Conservation (phyloP, 805 yeast genomes). For the Yarrowia osloensis region DNA sequence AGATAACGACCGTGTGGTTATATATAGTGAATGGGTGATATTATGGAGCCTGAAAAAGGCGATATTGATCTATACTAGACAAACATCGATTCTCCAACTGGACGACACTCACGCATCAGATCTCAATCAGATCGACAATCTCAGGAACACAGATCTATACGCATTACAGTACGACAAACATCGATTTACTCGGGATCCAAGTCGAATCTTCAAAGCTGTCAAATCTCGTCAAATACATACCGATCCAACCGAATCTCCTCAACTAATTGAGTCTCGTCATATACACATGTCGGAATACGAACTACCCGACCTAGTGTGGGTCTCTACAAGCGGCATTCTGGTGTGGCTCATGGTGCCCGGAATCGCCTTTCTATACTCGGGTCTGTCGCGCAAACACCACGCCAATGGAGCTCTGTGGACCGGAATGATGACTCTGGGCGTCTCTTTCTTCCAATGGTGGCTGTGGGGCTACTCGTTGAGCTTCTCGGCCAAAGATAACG, state of each 20-base stretch:
- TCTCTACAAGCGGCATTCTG: slow-evolving; percentile 45
- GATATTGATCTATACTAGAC: no score
- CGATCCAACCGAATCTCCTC: no score
- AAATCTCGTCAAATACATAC: no score
- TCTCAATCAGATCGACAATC: no score
- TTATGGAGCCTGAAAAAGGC: no score
- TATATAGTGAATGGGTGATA: neutral
- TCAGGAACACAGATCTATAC: no score
- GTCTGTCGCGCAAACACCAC: slow-evolving; percentile 93
- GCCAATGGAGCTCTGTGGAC: slow-evolving; percentile 95
- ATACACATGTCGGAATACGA: neutral
- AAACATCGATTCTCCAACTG: no score
- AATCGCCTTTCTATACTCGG: slow-evolving; percentile 88
- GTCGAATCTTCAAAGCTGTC: no score
- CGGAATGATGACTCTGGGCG: slow-evolving; percentile 80
- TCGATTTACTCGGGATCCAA: no score
- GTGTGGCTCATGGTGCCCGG: slow-evolving; percentile 88
- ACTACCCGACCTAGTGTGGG: neutral
- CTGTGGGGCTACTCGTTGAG: slow-evolving; percentile 96
- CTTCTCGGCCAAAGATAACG: slow-evolving; percentile 69
- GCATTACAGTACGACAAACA: no score
- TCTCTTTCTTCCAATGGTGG: slow-evolving; percentile 92
- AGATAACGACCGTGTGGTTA: neutral
- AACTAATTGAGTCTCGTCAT: no score
- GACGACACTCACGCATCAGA: no score